These are phyloP conservation scores for Claviceps spartinae DNA, from an alignment of 2,329 filamentous ascomycete species.

Conservation along the genomic window DNA sequence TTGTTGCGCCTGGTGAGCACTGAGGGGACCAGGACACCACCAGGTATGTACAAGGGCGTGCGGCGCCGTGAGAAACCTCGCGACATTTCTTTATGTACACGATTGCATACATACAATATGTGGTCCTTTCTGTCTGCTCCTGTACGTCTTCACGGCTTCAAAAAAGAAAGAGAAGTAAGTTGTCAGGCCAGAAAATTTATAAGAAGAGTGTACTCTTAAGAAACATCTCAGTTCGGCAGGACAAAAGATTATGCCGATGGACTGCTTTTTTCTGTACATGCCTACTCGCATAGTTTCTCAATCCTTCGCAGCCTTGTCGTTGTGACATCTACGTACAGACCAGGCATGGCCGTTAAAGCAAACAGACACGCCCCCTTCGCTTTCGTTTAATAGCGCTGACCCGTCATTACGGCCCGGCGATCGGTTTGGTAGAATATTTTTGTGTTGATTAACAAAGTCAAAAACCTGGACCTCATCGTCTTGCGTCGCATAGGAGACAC, in stretches of 20 bases:
- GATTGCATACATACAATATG: too few species aligned
- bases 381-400: constrained; percentile 1
- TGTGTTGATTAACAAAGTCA: constrained; percentile 1
- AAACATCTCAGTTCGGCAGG: too few species aligned
- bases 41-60: neutral
- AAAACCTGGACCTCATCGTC: neutral
- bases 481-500: neutral
- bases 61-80: neutral
- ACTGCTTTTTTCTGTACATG: neutral
- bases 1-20: neutral
- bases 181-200: too few species aligned
- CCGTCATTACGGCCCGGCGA: neutral
- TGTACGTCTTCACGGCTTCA: too few species aligned
- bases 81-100: too few species aligned
- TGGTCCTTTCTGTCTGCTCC: too few species aligned
- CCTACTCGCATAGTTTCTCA: too few species aligned
- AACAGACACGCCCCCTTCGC: neutral
- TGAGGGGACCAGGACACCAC: neutral
- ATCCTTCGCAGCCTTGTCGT: too few species aligned
- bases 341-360: neutral
- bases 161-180: too few species aligned
- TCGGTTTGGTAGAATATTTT: too few species aligned
- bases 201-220: too few species aligned
- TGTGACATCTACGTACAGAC: neutral
- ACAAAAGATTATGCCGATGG: too few species aligned